Evolutionary conservation across 208 protist genomes (phyloP), one percentile per base, ranked within the genome.

Genomic region (Crithidia mellificae): DNA sequence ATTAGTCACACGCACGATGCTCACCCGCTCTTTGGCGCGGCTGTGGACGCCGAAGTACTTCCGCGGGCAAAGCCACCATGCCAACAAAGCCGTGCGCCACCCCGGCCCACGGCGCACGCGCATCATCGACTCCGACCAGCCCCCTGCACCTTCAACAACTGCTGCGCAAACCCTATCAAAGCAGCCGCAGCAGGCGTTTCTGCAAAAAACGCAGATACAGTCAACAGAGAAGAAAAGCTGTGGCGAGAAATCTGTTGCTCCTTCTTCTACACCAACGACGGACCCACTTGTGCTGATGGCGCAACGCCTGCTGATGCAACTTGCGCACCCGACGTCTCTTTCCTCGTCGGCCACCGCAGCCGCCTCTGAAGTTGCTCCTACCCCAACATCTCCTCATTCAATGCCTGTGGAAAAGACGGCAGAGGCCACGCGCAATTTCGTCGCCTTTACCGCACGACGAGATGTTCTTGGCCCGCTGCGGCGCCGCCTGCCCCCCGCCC

Each of bases 11-110:
- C 2, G 36, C 6, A 44, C 4, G 20, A 90, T 90, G 84, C 54
- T 90, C n/a, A 57, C 39, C 3, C 71, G 63, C 14, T 72, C 76
- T 0, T 14, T 51, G 24, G 24, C 65, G 38, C 61, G 71, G 11
- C 72, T 72, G 0, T 90, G 84, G 84, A 68, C 74, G 15, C 81
- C 84, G 17, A 50, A 63, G 14, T 87, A 90, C 73, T 84, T 85
- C 47, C 63, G 61, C 25, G 58, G 59, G 19, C 63, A 61, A 17
- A 25, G 30, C 2, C 0, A 15, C 19, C 19, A 20, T 19, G 55
- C 19, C 1, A 0, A 15, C 34, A 19, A 20, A 25, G 49, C 29
- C 1, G 50, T 43, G 14, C 58, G 41, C 4, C 47, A 51, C 27
- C 24, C 38, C 22, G 52, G 65, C 8, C 43, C 44, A 8, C 54